Evolutionary conservation across 345 rosid genomes (phyloP).

Genomic region (Brassica incana): DNA sequence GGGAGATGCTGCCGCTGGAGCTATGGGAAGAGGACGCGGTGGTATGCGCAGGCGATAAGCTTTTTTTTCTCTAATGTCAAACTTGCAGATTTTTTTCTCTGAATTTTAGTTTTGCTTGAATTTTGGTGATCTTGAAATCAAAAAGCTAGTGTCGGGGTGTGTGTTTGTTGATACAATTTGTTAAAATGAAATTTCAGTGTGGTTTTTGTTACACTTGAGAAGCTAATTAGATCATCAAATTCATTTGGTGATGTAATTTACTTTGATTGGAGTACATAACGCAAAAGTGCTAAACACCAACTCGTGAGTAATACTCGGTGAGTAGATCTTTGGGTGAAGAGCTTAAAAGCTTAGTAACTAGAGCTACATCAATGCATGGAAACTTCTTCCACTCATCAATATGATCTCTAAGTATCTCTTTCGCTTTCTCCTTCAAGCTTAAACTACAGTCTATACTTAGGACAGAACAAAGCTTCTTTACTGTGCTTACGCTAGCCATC

Average conservation of each 20-base stretch:
- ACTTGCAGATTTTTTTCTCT: background rate
- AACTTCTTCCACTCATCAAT: slow-evolving; percentile 58
- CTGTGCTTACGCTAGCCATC: slow-evolving; percentile 61
- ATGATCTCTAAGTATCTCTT: slow-evolving; percentile 54
- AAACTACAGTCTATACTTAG: slow-evolving; percentile 45
- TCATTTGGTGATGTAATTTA: background rate
- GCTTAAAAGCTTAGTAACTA: slow-evolving; percentile 36
- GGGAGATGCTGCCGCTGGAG: slow-evolving; percentile 91
- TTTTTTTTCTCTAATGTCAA: background rate
- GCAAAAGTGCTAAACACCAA: slow-evolving; percentile 10
- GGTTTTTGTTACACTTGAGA: slow-evolving; percentile 11
- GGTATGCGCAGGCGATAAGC: slow-evolving; percentile 95
- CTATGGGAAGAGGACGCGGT: slow-evolving; percentile 88
- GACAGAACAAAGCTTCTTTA: slow-evolving; percentile 57
- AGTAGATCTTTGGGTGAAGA: slow-evolving; percentile 23
- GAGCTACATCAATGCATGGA: slow-evolving; percentile 49
- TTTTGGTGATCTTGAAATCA: slow-evolving; percentile 23
- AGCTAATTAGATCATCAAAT: background rate
- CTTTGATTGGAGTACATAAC: background rate
- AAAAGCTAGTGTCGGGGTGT: slow-evolving; percentile 19
- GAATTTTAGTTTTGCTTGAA: slow-evolving; percentile 27
- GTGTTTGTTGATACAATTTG: slow-evolving; percentile 29
- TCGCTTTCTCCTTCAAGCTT: slow-evolving; percentile 54
- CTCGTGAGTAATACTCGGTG: slow-evolving; percentile 10
- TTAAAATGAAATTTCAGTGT: slow-evolving; percentile 22